A percentile compares a stretch with the other conserved stretches of the same genome.
Evolutionary conservation across 371 early-diverging fungal genomes (phyloP).

Genomic region (Mortierella sp.): DNA sequence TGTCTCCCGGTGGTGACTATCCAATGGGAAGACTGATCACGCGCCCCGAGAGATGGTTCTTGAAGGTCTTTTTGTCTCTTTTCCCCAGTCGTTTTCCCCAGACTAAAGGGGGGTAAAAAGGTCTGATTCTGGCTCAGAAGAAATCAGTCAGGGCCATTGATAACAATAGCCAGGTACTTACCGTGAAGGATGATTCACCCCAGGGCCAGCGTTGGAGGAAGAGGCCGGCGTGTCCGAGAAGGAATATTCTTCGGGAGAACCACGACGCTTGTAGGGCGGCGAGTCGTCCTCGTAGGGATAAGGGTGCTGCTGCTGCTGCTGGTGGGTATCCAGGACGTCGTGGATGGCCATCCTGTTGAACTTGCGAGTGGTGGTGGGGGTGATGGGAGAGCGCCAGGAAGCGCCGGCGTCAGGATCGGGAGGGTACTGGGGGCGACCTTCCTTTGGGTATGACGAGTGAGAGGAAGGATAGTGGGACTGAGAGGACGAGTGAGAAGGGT

Average conservation of each 20-base stretch:
- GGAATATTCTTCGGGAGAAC: conserved; percentile 46
- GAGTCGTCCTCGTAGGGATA: conserved; percentile 33
- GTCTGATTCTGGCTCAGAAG: conserved; percentile 10
- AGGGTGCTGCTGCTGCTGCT: conserved; percentile 35
- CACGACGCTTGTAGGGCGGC: conserved; percentile 46
- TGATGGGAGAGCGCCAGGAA: conserved; percentile 45
- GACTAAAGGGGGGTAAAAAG: background rate
- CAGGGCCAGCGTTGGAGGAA: conserved; percentile 19
- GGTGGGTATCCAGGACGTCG: conserved; percentile 41
- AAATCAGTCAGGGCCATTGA: conserved; percentile 1
- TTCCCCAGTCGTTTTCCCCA: background rate
- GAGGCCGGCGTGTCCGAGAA: conserved; percentile 37
- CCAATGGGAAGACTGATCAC: background rate
- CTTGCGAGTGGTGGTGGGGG: conserved; percentile 48
- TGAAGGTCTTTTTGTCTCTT: background rate
- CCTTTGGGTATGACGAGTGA: conserved; percentile 24
- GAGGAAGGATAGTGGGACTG: conserved; percentile 21
- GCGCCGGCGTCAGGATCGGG: conserved; percentile 30
- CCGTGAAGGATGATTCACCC: conserved; percentile 23
- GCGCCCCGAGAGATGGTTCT: background rate
- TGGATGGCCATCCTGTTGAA: conserved; percentile 54
- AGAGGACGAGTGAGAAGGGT: conserved; percentile 21
- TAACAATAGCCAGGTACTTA: conserved; percentile 17
- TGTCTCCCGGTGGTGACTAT: background rate
- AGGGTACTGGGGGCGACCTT: conserved; percentile 12